Percentiles rank a stretch among this genome's conserved stretches.
These are phyloP conservation scores for Trametes cingulata DNA, from an alignment of 768 basidiomycete genomes.

Conservation along the genomic window DNA sequence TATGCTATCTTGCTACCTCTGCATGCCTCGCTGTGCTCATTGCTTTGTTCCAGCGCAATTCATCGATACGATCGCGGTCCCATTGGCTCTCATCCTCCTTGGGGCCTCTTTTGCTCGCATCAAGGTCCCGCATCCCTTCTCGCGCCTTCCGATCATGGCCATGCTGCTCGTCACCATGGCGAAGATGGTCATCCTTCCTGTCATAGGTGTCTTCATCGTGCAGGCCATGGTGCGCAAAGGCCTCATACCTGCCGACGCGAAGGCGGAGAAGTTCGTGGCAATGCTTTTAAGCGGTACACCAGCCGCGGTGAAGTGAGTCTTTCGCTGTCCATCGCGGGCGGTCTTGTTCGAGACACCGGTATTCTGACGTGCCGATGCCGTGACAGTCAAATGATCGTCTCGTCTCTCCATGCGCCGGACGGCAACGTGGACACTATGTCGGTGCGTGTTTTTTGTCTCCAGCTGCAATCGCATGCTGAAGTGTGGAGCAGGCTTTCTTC, in stretches of 20 bases:
- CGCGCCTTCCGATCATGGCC: conserved; percentile 38
- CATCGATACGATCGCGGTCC: conserved; percentile 23
- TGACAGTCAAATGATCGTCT: conserved; percentile 44
- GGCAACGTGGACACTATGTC: conserved; percentile 47
- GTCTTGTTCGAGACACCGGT: not conserved
- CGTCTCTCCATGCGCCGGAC: conserved; percentile 46
- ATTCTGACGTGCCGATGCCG: not conserved
- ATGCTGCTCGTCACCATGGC: conserved; percentile 35
- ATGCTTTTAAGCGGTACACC: conserved; percentile 51
- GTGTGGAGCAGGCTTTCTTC: conserved; percentile 37
- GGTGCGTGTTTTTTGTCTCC: conserved; percentile 22
- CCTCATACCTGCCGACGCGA: conserved; percentile 39
- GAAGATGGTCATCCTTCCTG: conserved; percentile 43
- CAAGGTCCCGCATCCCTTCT: conserved; percentile 33
- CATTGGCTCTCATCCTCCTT: conserved; percentile 24
- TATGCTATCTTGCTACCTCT: conserved; percentile 19
- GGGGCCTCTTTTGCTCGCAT: conserved; percentile 43
- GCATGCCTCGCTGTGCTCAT: conserved; percentile 11
- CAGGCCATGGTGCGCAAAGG: conserved; percentile 31
- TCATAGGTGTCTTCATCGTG: conserved; percentile 38
- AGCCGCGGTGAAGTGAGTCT: conserved; percentile 40
- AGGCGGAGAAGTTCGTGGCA: conserved; percentile 44
- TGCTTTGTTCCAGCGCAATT: conserved; percentile 22
- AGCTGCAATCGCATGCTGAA: not conserved
- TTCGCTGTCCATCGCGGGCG: not conserved